Conservation (phyloP, 768 basidiomycete genomes). For the Collybiopsis confluens region DNA sequence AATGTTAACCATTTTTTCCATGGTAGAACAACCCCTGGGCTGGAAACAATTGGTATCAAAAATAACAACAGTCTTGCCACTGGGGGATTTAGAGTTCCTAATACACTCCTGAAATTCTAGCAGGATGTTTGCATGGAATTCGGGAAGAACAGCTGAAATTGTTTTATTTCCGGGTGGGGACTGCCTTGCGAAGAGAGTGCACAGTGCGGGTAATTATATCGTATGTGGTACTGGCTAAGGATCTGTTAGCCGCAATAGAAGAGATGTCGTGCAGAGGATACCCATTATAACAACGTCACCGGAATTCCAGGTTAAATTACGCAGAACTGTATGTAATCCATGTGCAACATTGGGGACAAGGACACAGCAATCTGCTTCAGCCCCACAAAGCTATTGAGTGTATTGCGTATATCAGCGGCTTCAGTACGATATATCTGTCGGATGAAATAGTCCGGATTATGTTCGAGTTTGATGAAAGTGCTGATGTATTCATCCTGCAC, state of each 20-base stretch:
- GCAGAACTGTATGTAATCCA: constrained; percentile 56
- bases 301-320: constrained; percentile 56
- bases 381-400: constrained; percentile 41
- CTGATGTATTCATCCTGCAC: constrained; percentile 37
- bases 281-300: constrained; percentile 60
- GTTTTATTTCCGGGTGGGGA: too few species aligned
- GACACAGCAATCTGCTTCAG: constrained; percentile 39
- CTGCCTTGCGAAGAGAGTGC: background rate
- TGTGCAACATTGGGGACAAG: constrained; percentile 52
- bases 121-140: too few species aligned
- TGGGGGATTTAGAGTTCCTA: constrained; percentile 8
- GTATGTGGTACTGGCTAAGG: background rate
- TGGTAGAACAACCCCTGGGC: constrained; percentile 60
- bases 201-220: background rate
- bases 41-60: constrained; percentile 60
- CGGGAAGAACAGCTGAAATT: too few species aligned
- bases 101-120: background rate
- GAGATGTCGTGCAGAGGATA: constrained; percentile 16
- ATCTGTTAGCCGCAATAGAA: background rate
- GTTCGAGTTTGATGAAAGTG: constrained; percentile 33
- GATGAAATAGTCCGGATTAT: constrained; percentile 36
- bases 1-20: constrained; percentile 66
- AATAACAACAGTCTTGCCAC: constrained; percentile 52
- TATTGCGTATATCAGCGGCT: constrained; percentile 36
- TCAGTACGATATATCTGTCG: too few species aligned